phyloP scores from a whole-genome alignment of 768 basidiomycete species.

The Suillus ampliporus region DNA sequence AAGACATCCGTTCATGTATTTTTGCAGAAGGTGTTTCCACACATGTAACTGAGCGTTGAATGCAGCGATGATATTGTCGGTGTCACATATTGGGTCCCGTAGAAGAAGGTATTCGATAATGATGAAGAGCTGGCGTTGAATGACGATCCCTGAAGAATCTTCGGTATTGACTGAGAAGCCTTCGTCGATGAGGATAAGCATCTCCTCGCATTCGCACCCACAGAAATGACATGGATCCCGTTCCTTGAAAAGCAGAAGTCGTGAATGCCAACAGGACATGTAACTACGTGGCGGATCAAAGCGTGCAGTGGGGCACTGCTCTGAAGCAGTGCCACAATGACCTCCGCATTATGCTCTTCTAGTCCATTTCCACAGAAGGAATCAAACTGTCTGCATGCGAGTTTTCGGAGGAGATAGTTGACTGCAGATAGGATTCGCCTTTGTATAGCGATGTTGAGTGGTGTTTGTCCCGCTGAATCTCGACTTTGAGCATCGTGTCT shows the following conservation, averaged over 20 bases:
- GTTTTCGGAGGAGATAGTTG: neutral
- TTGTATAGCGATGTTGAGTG: neutral
- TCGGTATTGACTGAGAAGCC: neutral
- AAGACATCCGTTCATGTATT: neutral
- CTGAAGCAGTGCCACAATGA: neutral
- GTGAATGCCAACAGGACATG: neutral
- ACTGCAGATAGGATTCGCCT: neutral
- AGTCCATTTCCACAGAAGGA: neutral
- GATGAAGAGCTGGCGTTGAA: neutral
- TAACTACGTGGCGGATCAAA: neutral
- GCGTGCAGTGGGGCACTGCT: neutral
- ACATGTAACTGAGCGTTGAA: neutral
- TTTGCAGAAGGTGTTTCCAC: neutral
- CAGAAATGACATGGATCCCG: neutral
- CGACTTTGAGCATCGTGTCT: neutral
- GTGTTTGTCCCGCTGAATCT: neutral
- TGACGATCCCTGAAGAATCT: neutral
- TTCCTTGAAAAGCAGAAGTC: neutral
- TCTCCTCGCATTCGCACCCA: neutral
- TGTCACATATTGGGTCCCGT: neutral
- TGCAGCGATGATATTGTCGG: neutral
- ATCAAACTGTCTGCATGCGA: neutral
- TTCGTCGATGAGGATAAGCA: neutral
- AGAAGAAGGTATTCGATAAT: neutral
- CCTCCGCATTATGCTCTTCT: neutral